Evolutionary conservation across 108 stramenopile species (phyloP).

Genomic region (Hondaea fermentalgiana): DNA sequence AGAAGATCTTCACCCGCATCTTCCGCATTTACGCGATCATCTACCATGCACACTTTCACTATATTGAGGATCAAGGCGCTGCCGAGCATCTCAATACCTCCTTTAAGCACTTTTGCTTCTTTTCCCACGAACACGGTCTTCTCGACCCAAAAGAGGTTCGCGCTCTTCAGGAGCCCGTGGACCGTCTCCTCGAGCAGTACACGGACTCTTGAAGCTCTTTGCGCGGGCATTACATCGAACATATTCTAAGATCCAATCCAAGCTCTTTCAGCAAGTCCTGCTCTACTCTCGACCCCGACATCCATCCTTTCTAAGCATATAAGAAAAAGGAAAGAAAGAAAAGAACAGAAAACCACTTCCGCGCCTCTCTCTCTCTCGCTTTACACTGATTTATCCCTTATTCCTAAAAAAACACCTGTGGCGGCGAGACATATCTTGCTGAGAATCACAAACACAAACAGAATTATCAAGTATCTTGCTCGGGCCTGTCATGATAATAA

Average conservation of each 20-base stretch:
- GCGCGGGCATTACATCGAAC: not conserved
- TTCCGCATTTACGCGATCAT: slow-evolving; percentile 31
- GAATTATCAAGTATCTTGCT: no score
- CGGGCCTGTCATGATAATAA: no score
- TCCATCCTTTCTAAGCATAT: no score
- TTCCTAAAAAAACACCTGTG: no score
- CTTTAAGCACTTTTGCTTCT: slow-evolving; percentile 29
- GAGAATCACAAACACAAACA: no score
- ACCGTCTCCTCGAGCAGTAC: slow-evolving; percentile 1
- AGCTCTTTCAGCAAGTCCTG: not conserved
- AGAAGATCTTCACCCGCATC: slow-evolving; percentile 26
- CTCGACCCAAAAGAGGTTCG: not conserved
- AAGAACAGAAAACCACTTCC: no score
- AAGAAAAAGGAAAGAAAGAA: no score
- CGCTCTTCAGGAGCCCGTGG: slow-evolving; percentile 19
- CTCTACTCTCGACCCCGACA: no score
- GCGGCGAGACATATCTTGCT: no score
- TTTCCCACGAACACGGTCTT: slow-evolving; percentile 20
- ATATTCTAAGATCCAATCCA: not conserved
- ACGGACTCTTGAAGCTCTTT: not conserved
- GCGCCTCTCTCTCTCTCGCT: no score
- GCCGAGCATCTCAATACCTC: slow-evolving; percentile 28
- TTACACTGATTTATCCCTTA: no score
- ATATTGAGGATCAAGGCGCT: slow-evolving; percentile 2
- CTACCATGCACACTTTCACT: slow-evolving; percentile 19